phyloP scores from a whole-genome alignment of 805 yeast genomes.

The Ogataea glucozyma region DNA sequence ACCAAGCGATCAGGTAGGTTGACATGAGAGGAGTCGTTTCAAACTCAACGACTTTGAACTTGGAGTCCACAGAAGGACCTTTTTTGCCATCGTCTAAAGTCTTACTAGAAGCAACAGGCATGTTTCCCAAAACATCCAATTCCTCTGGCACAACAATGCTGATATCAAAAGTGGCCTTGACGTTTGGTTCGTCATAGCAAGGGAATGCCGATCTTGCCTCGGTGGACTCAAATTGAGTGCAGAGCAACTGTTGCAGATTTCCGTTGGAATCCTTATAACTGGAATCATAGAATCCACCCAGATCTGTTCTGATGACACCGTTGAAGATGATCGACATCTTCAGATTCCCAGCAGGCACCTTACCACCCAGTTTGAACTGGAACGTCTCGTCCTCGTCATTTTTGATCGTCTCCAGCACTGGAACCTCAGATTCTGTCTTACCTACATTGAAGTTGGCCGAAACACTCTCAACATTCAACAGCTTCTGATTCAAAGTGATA shows the following conservation, averaged over 20 bases:
- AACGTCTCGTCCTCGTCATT: slow-evolving; percentile 58
- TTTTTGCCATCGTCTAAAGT: slow-evolving; percentile 25
- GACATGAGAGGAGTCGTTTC: slow-evolving; percentile 55
- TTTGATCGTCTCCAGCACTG: slow-evolving; percentile 18
- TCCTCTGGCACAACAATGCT: slow-evolving; percentile 36
- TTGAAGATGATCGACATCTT: slow-evolving; percentile 39
- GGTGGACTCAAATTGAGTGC: slow-evolving; percentile 61
- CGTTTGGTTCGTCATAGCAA: slow-evolving; percentile 56
- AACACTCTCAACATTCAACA: slow-evolving; percentile 36
- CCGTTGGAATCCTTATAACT: slow-evolving; percentile 41
- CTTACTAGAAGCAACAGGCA: slow-evolving; percentile 38
- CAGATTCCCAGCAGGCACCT: slow-evolving; percentile 31
- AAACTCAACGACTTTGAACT: slow-evolving; percentile 36
- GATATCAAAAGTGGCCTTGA: slow-evolving; percentile 57
- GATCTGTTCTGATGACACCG: slow-evolving; percentile 52
- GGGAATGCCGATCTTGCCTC: slow-evolving; percentile 63
- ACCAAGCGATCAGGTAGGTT: slow-evolving; percentile 60
- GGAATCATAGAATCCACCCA: slow-evolving; percentile 58
- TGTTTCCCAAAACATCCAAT: slow-evolving; percentile 47
- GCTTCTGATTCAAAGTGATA: slow-evolving; percentile 51
- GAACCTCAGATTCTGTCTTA: slow-evolving; percentile 31
- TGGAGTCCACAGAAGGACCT: slow-evolving; percentile 11
- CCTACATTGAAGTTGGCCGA: slow-evolving; percentile 22
- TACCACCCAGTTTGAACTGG: slow-evolving; percentile 54
- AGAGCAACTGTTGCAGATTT: slow-evolving; percentile 40